Evolutionary conservation across 352 stramenopile species (phyloP).

Genomic region (Pythium brassicae): DNA sequence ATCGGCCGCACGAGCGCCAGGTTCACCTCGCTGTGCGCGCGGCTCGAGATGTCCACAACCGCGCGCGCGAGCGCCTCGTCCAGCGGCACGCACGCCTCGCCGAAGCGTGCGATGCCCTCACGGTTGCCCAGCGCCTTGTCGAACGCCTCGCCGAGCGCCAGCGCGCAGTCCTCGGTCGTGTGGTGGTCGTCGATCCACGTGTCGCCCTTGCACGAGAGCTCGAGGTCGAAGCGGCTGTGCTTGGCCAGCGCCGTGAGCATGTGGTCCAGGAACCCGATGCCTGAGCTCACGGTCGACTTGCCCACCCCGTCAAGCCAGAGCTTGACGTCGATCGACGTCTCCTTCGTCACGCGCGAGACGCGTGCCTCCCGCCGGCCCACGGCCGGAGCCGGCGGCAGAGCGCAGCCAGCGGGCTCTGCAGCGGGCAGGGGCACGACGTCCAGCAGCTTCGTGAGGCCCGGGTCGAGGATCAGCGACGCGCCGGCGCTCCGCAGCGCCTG

Average conservation of each 20-base stretch:
- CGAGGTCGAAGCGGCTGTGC: conserved; percentile 89
- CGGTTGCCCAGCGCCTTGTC: conserved; percentile 89
- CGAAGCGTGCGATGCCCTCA: conserved; percentile 86
- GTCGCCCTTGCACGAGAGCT: conserved; percentile 90
- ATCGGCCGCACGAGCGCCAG: conserved; percentile 82
- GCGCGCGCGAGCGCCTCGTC: conserved; percentile 90
- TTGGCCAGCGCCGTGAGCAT: conserved; percentile 88
- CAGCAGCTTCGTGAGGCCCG: conserved; percentile 77
- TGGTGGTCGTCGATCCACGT: conserved; percentile 97
- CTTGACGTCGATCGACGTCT: conserved; percentile 91
- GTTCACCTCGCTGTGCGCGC: conserved; percentile 88
- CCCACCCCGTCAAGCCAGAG: conserved; percentile 88
- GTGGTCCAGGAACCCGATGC: conserved; percentile 91
- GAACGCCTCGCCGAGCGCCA: conserved; percentile 92
- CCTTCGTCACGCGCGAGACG: conserved; percentile 88
- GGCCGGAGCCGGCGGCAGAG: neutral
- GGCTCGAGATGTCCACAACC: conserved; percentile 94
- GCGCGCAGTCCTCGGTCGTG: conserved; percentile 93
- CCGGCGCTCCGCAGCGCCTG: conserved; percentile 51
- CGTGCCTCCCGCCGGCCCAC: conserved; percentile 25
- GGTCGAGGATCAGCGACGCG: conserved; percentile 57
- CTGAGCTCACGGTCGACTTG: conserved; percentile 80
- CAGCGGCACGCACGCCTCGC: conserved; percentile 83
- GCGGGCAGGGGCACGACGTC: conserved; percentile 52
- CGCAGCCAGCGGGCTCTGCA: neutral